Evolutionary conservation across 2,329 filamentous ascomycete genomes (phyloP), one percentile per base, ranked within the genome.

Genomic region (Venturia asperata): DNA sequence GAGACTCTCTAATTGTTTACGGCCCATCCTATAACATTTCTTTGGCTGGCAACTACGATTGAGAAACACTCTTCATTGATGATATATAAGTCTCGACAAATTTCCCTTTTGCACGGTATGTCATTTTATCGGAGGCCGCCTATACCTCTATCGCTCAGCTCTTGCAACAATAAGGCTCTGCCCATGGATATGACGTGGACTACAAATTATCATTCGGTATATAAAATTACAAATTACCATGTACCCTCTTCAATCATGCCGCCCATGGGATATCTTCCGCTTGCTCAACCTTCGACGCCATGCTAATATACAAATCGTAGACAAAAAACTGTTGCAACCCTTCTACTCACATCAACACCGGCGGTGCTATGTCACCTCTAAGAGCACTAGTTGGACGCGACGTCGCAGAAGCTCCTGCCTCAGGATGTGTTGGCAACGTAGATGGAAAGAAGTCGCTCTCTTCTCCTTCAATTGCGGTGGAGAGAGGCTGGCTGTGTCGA

Each of bases 191-290:
- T 15, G 30, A 1, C 5, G 6, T 17, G 11, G 30, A 37, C 19
- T 58, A 58, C 19, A 58, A 30, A 58, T 58, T 58, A 58, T 37
- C 52, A 58, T 58, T 58, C 30, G 30, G 19, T 37, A 37, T 27
- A 37, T 58, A 37, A 58, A 10, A 10, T 34, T 37, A 58, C 30
- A n/a, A 11, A 30, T 56, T 56, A 56, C 30, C 27, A 17, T 37
- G 49, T 30, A 3, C 24, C 30, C 30, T 5, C 49, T 11, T 55
- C 24, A 56, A 56, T 6, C 27, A 37, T 58, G 30, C 21, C 15
- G 17, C 52, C 37, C 15, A n/a, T 58, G n/a, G 30, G 30, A 37
- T 58, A 58, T 58, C 52, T 58, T 37, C 11, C 47, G 47, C 47
- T 52, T 9, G 7, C 10, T 21, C 10, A 1, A 3, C 11, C 11